Conservation (phyloP, 2,329 filamentous ascomycete genomes). For the Sporothrix sp. region DNA sequence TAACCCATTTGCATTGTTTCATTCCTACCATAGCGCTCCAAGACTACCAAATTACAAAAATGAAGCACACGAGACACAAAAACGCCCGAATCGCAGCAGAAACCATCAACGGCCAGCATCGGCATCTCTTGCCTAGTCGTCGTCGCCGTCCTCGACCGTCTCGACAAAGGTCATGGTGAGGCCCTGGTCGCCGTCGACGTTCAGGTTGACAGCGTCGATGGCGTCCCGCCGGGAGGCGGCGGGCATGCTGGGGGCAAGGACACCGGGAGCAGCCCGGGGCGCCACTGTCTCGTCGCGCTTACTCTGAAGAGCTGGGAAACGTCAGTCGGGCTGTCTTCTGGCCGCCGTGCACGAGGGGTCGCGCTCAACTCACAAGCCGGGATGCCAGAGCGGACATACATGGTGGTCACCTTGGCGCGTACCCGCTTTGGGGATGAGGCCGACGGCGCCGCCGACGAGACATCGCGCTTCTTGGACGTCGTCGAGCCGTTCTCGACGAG, state of each 20-base stretch:
- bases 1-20: neutral
- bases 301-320: conserved; percentile 22
- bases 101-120: neutral
- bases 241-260: conserved; percentile 1
- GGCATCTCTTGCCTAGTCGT: neutral
- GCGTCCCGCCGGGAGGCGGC: conserved; percentile 20
- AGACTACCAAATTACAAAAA: conserved; percentile 4
- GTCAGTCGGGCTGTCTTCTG: neutral
- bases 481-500: conserved; percentile 25
- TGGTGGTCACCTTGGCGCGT: conserved; percentile 36
- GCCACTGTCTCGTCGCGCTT: conserved; percentile 13
- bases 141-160: conserved; percentile 23
- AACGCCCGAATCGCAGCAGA: neutral
- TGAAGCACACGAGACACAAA: neutral
- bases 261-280: neutral
- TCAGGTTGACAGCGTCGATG: conserved; percentile 36
- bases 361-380: conserved; percentile 30
- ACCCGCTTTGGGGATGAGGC: conserved; percentile 23
- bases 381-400: conserved; percentile 36
- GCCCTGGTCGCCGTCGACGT: conserved; percentile 34
- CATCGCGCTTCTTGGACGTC: conserved; percentile 17
- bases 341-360: neutral
- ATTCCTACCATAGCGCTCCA: conserved; percentile 1
- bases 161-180: conserved; percentile 39
- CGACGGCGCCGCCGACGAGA: neutral